Percentiles rank a stretch among this genome's conserved stretches.
Conservation (phyloP, 1,284 basidiomycete species). For the Ustilago bromivora region DNA sequence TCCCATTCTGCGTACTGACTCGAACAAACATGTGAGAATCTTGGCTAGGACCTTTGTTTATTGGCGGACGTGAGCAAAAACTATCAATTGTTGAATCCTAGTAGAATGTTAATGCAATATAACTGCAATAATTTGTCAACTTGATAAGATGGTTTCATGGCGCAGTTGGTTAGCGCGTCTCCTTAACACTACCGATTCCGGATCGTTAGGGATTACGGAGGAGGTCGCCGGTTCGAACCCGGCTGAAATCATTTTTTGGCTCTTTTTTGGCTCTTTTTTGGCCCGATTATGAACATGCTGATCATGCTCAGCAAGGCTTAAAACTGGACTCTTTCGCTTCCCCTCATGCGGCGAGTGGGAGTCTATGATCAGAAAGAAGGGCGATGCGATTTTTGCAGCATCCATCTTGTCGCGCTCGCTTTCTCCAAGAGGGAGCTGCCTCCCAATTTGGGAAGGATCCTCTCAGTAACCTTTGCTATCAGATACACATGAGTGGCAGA, state of each 20-base stretch:
- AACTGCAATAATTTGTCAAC: fast-evolving
- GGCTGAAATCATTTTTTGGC: conserved; percentile 50
- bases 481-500: background rate
- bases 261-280: conserved; percentile 20
- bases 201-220: conserved; percentile 56
- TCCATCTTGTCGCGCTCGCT: background rate
- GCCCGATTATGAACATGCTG: background rate
- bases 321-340: background rate
- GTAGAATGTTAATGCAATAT: background rate
- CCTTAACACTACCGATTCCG: conserved; percentile 52
- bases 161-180: conserved; percentile 61
- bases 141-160: conserved; percentile 13
- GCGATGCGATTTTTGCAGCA: background rate
- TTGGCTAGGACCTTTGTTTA: too few species aligned
- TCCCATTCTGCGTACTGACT: too few species aligned
- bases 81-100: background rate
- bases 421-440: background rate
- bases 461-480: background rate
- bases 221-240: conserved; percentile 60
- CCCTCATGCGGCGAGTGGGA: background rate
- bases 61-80: too few species aligned
- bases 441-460: background rate
- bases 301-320: background rate
- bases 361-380: background rate
- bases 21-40: too few species aligned